Conservation (phyloP, 306 rosid genomes). For the Luffa aegyptiaca region DNA sequence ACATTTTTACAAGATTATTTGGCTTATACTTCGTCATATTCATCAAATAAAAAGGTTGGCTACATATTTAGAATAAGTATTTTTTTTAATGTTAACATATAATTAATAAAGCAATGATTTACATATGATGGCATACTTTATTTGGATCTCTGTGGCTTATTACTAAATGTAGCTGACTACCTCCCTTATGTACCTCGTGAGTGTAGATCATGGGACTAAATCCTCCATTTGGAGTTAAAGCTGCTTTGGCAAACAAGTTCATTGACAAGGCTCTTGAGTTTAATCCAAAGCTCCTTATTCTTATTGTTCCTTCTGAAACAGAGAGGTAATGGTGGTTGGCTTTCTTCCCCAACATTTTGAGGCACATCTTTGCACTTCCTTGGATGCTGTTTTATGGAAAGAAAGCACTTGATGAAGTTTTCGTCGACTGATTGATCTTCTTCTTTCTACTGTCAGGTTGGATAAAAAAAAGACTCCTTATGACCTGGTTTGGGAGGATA, state of each 20-base stretch:
- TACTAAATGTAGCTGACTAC: neutral
- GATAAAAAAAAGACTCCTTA: constrained; percentile 39
- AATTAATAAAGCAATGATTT: neutral
- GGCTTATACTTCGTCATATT: neutral
- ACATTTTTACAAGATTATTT: neutral
- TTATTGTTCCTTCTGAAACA: constrained; percentile 69
- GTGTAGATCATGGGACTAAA: constrained; percentile 87
- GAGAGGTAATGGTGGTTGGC: constrained; percentile 35
- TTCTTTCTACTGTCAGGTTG: constrained; percentile 34
- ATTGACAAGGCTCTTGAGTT: constrained; percentile 78
- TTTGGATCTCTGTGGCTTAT: neutral
- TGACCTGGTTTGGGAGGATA: constrained; percentile 86
- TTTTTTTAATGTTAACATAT: neutral
- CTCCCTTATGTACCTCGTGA: neutral
- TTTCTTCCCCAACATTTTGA: neutral
- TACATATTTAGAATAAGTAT: neutral
- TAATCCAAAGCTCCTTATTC: constrained; percentile 69
- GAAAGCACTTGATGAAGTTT: neutral
- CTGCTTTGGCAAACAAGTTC: constrained; percentile 65
- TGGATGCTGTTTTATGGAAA: neutral
- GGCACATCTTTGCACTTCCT: neutral
- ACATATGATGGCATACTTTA: neutral
- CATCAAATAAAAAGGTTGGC: neutral
- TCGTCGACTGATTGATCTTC: neutral
- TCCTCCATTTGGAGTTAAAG: constrained; percentile 85